Conservation (phyloP, 805 yeast genomes). For the Nakazawaea ambrosiae region DNA sequence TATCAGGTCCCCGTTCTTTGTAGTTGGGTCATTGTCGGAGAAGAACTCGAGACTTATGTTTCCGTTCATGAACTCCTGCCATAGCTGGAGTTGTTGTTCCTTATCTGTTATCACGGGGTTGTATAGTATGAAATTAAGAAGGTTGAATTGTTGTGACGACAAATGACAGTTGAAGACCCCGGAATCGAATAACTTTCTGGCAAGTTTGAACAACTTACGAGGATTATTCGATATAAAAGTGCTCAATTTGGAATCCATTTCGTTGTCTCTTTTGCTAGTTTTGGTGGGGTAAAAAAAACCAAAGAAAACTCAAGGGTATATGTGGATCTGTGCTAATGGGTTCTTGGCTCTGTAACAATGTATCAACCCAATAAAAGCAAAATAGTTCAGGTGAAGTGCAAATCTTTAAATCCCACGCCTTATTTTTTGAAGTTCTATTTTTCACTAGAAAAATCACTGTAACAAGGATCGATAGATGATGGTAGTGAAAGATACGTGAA, state of each 20-base stretch:
- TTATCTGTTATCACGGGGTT: conserved; percentile 18
- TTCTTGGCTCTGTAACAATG: no score
- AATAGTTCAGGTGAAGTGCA: no score
- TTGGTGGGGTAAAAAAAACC: no score
- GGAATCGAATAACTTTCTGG: conserved; percentile 27
- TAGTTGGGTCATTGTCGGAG: conserved; percentile 1
- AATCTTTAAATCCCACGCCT: no score
- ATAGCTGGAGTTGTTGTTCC: conserved; percentile 22
- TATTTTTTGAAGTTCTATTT: no score
- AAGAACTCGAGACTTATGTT: conserved; percentile 22
- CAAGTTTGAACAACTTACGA: conserved; percentile 22
- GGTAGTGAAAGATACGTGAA: no score
- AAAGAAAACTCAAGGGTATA: no score
- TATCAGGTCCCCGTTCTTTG: neutral
- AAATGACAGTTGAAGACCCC: conserved; percentile 41
- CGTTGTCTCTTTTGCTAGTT: neutral
- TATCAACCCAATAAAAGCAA: no score
- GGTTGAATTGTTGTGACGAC: conserved; percentile 48
- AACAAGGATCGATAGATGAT: no score
- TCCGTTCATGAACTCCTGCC: conserved; percentile 42
- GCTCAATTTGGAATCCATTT: conserved; percentile 8
- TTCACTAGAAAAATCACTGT: no score
- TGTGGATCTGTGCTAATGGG: conserved; percentile 1
- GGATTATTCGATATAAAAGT: conserved; percentile 19
- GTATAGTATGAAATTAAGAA: conserved; percentile 39